phyloP scores from a whole-genome alignment of 352 stramenopile species.

The Lagenidium giganteum region DNA sequence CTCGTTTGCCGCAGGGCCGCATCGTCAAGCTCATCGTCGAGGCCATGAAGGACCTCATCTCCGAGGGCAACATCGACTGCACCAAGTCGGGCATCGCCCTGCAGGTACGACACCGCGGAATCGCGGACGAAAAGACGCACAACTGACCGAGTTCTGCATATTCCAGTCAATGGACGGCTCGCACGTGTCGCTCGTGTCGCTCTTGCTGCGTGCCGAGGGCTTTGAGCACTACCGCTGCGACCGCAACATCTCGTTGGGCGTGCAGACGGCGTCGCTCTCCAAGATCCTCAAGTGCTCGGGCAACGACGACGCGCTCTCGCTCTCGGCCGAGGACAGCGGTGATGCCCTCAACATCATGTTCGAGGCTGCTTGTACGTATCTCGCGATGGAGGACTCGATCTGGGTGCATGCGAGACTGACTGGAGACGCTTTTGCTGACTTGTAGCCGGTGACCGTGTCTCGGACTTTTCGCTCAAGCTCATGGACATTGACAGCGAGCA shows the following conservation, averaged over 20 bases:
- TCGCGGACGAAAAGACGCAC: too few relatives aligned
- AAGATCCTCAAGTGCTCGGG: conserved; percentile 99
- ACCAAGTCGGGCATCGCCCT: conserved; percentile 86
- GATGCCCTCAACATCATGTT: conserved; percentile 97
- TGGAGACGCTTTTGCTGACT: conserved; percentile 3
- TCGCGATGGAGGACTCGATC: conserved; percentile 32
- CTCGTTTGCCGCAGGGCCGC: conserved; percentile 90
- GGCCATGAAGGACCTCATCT: conserved; percentile 98
- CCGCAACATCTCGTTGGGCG: conserved; percentile 92
- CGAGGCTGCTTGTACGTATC: conserved; percentile 84
- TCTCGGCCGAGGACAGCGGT: conserved; percentile 96
- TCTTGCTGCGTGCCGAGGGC: conserved; percentile 86
- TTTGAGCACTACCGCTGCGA: conserved; percentile 99
- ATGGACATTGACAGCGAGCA: conserved; percentile 99
- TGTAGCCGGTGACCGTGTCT: conserved; percentile 84
- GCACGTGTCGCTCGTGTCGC: conserved; percentile 95
- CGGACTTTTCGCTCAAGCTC: conserved; percentile 97
- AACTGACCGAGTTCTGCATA: too few relatives aligned
- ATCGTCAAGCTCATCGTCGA: conserved; percentile 99
- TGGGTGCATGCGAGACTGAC: conserved; percentile 35
- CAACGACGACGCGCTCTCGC: conserved; percentile 96
- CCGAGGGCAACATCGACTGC: conserved; percentile 96
- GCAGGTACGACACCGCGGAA: too few relatives aligned
- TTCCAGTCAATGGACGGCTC: conserved; percentile 98
- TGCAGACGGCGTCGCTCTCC: conserved; percentile 95